These are phyloP conservation scores for Aspergillus spinulosporus DNA, from an alignment of 2,329 filamentous ascomycete species.

Conservation along the genomic window DNA sequence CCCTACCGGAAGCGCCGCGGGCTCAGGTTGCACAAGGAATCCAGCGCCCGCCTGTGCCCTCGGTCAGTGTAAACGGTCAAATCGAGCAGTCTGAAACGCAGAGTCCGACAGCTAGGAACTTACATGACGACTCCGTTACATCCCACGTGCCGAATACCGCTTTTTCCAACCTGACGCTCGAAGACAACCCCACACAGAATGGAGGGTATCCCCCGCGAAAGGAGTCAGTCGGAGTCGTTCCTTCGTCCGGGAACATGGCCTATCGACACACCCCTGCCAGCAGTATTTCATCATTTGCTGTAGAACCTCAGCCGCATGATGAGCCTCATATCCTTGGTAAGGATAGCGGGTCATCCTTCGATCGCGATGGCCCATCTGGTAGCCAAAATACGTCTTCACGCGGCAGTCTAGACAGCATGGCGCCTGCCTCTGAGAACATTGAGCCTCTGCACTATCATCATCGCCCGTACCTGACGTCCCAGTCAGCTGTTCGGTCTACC, in stretches of 20 bases:
- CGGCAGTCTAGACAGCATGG: slow-evolving; percentile 38
- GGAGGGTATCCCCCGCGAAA: slow-evolving; percentile 26
- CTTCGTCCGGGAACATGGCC: slow-evolving; percentile 10
- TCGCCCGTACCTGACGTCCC: slow-evolving; percentile 45
- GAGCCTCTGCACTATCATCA: slow-evolving; percentile 56
- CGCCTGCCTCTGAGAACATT: slow-evolving; percentile 38
- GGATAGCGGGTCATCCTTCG: slow-evolving; percentile 28
- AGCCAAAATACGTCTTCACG: slow-evolving; percentile 36
- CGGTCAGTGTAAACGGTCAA: slow-evolving; percentile 35
- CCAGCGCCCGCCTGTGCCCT: slow-evolving; percentile 35
- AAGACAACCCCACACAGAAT: slow-evolving; percentile 21
- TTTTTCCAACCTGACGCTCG: slow-evolving; percentile 31
- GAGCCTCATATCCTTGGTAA: slow-evolving; percentile 22
- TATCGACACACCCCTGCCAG: slow-evolving; percentile 36
- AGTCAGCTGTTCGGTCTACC: slow-evolving; percentile 28
- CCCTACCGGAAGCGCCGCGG: slow-evolving; percentile 22
- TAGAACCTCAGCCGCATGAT: slow-evolving; percentile 30
- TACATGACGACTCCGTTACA: slow-evolving; percentile 24
- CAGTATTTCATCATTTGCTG: slow-evolving; percentile 39
- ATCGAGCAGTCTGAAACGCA: slow-evolving; percentile 29
- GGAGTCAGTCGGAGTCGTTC: slow-evolving; percentile 27
- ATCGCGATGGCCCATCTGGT: slow-evolving; percentile 25
- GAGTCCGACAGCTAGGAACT: slow-evolving; percentile 30
- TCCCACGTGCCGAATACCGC: slow-evolving; percentile 27
- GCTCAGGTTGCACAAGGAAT: slow-evolving; percentile 27